Base-by-base conservation (phyloP, 768 basidiomycete genomes). In the Phallus indusiatus region DNA sequence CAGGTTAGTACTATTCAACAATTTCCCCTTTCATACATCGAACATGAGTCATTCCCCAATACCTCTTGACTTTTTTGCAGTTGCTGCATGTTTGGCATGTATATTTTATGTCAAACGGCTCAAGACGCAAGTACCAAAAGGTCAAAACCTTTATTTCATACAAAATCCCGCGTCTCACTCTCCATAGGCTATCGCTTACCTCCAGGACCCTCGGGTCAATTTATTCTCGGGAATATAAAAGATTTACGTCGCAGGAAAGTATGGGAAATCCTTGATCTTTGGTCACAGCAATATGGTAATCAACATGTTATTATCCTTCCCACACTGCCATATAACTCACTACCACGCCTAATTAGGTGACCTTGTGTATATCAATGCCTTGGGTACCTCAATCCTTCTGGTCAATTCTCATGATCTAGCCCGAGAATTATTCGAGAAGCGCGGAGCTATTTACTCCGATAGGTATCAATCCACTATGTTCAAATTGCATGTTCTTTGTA, bases 361-460 rank as follows among this genome's bases (percentile, higher is more conserved):
- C 35, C 33, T 55, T 35, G 54, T 55, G 20, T 46, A 55, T 8
- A 12, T 55, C 24, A 34, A 46, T n/a, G 28, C 20, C 6, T 37
- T 55, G 16, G 35, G 54, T 16, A 55, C 17, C 14, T 55, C 54
- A 12, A 14, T 55, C 3, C 17, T 59, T 11, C 17, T 54, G 9
- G 16, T 59, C 12, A 47, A 37, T 37, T 34, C 50, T 47, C 34
- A 20, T 36, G 34, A 59, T 9, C 20, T 35, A 22, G 49, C 36
- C 8, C 12, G 10, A 50, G 51, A 59, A 21, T 34, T 59, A 17
- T 55, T 24, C 34, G 58, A 59, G 16, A 59, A 54, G 33, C 58
- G 51, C 21, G 24, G 50, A 14, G 58, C 50, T 36, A 50, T 59
- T 11, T 59, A 59, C n/a, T 59, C 58, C 1, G 47, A 22, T 10